These are phyloP conservation scores for Hansenula lynferdii DNA, from an alignment of 1,139 yeast species.

Conservation along the genomic window DNA sequence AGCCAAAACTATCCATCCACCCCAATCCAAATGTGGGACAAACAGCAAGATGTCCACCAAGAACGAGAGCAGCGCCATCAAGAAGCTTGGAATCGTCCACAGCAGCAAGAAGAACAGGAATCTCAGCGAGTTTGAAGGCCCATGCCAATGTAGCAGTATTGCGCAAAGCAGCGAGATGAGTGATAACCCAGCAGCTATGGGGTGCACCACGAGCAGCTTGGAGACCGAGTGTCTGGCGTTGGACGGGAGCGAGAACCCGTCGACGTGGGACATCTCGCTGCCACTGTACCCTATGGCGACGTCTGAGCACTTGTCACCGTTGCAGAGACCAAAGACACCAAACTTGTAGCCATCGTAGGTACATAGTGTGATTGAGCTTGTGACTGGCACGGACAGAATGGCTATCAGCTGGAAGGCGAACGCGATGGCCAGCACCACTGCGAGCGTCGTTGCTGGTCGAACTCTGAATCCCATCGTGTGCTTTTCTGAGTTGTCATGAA, in stretches of 20 bases:
- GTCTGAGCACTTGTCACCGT: constrained; percentile 41
- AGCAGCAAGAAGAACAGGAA: constrained; percentile 30
- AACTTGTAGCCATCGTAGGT: constrained; percentile 48
- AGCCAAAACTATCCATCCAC: constrained; percentile 65
- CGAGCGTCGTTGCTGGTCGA: constrained; percentile 33
- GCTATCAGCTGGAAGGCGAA: constrained; percentile 51
- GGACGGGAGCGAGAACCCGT: constrained; percentile 45
- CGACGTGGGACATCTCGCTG: constrained; percentile 24
- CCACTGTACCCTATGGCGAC: constrained; percentile 47
- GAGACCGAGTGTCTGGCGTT: constrained; percentile 64
- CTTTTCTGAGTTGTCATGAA: not conserved
- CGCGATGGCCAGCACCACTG: constrained; percentile 39
- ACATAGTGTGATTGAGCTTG: constrained; percentile 43
- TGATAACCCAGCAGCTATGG: constrained; percentile 79
- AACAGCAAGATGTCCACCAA: constrained; percentile 52
- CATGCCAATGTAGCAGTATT: constrained; percentile 33
- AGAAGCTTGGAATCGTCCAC: constrained; percentile 39
- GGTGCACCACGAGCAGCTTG: constrained; percentile 70
- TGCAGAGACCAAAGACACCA: constrained; percentile 88
- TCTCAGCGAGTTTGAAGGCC: constrained; percentile 27
- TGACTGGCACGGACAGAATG: constrained; percentile 59
- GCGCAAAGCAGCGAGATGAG: constrained; percentile 40
- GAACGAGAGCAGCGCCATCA: constrained; percentile 48
- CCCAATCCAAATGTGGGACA: constrained; percentile 62
- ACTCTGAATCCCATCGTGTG: constrained; percentile 26